phyloP scores from a whole-genome alignment of 2,329 filamentous ascomycete genomes.

The Nectriaceae sp. region DNA sequence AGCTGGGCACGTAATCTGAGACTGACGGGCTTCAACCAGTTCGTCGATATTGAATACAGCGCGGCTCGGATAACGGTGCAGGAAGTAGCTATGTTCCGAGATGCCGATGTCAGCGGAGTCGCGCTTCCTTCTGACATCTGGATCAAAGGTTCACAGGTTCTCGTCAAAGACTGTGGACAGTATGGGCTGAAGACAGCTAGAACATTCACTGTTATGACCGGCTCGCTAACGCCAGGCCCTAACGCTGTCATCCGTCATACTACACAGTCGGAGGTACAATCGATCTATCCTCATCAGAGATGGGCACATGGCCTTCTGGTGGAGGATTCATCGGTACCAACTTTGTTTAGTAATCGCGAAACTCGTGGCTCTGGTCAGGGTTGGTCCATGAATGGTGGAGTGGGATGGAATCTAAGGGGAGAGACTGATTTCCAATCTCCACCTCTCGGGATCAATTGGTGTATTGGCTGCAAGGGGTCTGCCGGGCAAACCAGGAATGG shows the following conservation, averaged over 20 bases:
- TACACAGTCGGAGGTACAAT: constrained; percentile 12
- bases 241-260: constrained; percentile 21
- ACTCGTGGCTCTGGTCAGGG: constrained; percentile 21
- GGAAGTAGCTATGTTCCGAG: constrained; percentile 11
- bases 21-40: constrained; percentile 22
- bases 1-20: constrained; percentile 18
- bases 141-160: constrained; percentile 18
- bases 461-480: constrained; percentile 15
- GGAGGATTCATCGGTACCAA: constrained; percentile 10
- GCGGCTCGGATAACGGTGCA: constrained; percentile 20
- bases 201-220: constrained; percentile 19
- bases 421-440: constrained; percentile 13
- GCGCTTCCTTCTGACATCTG: constrained; percentile 19
- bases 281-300: constrained; percentile 23
- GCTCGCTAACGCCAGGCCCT: constrained; percentile 15
- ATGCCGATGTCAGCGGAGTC: constrained; percentile 10
- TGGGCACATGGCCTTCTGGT: constrained; percentile 25
- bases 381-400: constrained; percentile 25
- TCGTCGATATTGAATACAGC: constrained; percentile 15
- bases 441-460: constrained; percentile 25
- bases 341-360: constrained; percentile 12
- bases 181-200: constrained; percentile 8
- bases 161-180: constrained; percentile 20
- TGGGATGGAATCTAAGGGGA: constrained; percentile 21
- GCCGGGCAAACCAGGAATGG: constrained; percentile 6